Evolutionary conservation across 257 asterid genomes (phyloP), one percentile per base, ranked within the genome.

Genomic region (Scutellaria galericulata): DNA sequence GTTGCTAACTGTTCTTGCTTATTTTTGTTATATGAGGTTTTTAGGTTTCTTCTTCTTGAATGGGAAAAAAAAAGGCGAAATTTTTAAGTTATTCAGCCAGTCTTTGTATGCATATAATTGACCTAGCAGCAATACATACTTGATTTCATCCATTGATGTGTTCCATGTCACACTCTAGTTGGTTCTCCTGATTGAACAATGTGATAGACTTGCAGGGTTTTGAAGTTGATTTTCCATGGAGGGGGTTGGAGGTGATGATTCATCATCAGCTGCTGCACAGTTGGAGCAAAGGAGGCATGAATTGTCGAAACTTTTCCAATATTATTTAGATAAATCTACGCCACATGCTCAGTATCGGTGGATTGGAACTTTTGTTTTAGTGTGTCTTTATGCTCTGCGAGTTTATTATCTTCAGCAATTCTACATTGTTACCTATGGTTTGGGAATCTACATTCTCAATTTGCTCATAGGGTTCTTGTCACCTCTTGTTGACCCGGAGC

Each of bases 401-500:
- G 87, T 84, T 61, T 87, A 77, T 79, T 89, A 81, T 75, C 66
- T 88, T 77, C 96, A 91, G 70, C 97, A 97, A 62, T 93, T 90
- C 90, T 93, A 90, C 85, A 89, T 93, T 68, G 86, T 93, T 22
- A 71, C 88, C 75, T 93, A 93, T 65, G 98, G 97, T 56, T 72
- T 93, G 88, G 98, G 96, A 58, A 93, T 93, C 84, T 93, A 93
- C 73, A 61, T 93, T 77, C 89, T 93, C 76, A 93, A 93, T 82
- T 77, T 93, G 85, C 89, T 93, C 67, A 93, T 93, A 39, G 98
- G 98, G 70, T 93, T 93, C 79, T 82, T 93, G 79, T 93, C 98
- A 11, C 98, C 98, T 60, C 98, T 93, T 63, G 98, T 91, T 80
- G 98, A 93, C 74, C 97, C 97, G 2, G 96, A 90, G 83, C 22